Base-by-base conservation (phyloP, 1,139 yeast species). In the Kodamaea sp. region DNA sequence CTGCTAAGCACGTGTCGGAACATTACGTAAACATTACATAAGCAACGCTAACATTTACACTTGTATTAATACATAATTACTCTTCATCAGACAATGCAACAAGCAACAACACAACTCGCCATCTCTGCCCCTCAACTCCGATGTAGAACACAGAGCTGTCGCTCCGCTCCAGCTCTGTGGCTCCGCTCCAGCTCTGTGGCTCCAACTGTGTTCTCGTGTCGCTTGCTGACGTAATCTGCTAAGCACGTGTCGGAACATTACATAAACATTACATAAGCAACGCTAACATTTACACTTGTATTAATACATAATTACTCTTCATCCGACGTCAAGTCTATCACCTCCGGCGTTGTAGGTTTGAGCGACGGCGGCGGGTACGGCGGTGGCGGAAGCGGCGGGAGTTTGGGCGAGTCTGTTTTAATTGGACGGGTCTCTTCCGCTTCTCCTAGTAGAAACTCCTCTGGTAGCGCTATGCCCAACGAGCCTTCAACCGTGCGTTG, bases 401-500 rank as follows among this genome's bases (percentile, higher is more conserved):
- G 20, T 15, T 33, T 26, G 5, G 12, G 23, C 11, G 28, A 26
- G 4, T n/a, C n/a, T 2, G 10, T 26, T n/a, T 10, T 26, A 8
- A n/a, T 25, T n/a, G 27, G 8, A 8, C 9, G 9, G n/a, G n/a
- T 25, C 27, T 10, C 28, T 10, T 26, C 28, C 4, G 28, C 4
- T 3, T 26, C 10, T 26, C 28, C 20, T 15, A 26, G 4, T 8
- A 38, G 34, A 8, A 31, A 32, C 24, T 45, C 51, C 25, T 49
- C 52, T 26, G 43, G 48, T 27, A 55, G 39, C 32, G 47, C 53
- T 12, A 55, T 54, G 1, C 60, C 60, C 25, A 57, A 38, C 7
- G 54, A 34, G 1, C 58, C 58, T 10, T 47, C 48, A 9, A 54
- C 48, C 27, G 47, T 50, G 35, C 53, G 60, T 29, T 52, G 50